Base-by-base conservation (phyloP, 73 alveolate species). In the Blepharisma japonicum region DNA sequence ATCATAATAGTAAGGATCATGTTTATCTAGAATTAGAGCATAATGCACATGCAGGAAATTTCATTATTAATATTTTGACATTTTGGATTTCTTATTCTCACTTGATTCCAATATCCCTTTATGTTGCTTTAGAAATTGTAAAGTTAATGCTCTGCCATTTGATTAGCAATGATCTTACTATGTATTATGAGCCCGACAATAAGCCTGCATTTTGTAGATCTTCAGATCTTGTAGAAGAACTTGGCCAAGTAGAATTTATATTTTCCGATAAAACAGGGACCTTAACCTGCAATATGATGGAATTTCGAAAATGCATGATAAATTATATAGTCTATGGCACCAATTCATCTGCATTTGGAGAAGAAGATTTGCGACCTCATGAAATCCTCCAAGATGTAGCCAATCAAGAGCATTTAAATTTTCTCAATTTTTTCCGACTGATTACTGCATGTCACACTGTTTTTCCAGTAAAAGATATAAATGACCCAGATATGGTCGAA, bases 251-350 rank as follows among this genome's bases (percentile, higher is more conserved):
- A 25, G 94, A 92, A 56, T 92, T 87, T 79, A 83, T 95, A 42
- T 95, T 95, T 78, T 89, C 96, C 32, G 99, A 95, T 82, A 95
- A 95, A 80, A 95, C 99, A 14, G 99, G 99, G 1, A 95, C 99
- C 6, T 80, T 95, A 78, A 95, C 99, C 9, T 85, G 91, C 56
- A 95, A 95, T 5, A 54, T 18, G 45, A 70, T 70, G 80, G 61
- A 18, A 47, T 70, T 70, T 45, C 56, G 80, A 18, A 70, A 70
- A 25, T 70, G 80, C 39, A 39, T 47, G 20, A 45, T 70, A 39
- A 70, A 70, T 45, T 48, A 54, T 14, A 70, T 18, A 70, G 39
- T 45, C 2, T 70, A 45, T 45, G 80, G 80, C 6, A 70, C n/a
- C 23, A 14, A 8, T 38, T 18, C 70, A 39, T 25, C 20, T 38